phyloP scores from a whole-genome alignment of 106 monocot genomes.

The Cymbidium sinense region DNA sequence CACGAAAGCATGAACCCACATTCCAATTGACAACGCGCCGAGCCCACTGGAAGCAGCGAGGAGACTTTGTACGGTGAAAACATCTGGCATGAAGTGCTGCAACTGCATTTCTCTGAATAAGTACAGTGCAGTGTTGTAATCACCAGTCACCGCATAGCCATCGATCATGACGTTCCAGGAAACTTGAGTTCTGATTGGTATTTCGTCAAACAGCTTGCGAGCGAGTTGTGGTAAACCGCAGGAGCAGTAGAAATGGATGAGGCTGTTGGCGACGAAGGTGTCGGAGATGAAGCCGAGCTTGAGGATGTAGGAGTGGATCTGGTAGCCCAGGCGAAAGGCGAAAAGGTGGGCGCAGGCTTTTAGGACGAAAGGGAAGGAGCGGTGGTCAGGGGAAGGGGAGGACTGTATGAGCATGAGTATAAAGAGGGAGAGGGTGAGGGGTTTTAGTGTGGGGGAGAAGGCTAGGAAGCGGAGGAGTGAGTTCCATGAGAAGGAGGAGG shows the following conservation, averaged over 20 bases:
- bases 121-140: slow-evolving; percentile 28
- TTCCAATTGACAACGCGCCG: slow-evolving; percentile 40
- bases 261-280: slow-evolving; percentile 51
- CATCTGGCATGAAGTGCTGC: slow-evolving; percentile 33
- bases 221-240: slow-evolving; percentile 34
- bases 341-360: slow-evolving; percentile 37
- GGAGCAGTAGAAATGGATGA: slow-evolving; percentile 69
- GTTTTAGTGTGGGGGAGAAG: slow-evolving; percentile 7
- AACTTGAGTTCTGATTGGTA: slow-evolving; percentile 25
- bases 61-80: slow-evolving; percentile 55
- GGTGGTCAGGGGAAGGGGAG: slow-evolving; percentile 18
- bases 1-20: slow-evolving; percentile 61
- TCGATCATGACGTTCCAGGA: slow-evolving; percentile 63
- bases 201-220: slow-evolving; percentile 40
- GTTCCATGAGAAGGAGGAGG: slow-evolving; percentile 41
- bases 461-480: slow-evolving; percentile 29
- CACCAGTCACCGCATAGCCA: slow-evolving; percentile 23
- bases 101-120: slow-evolving; percentile 55
- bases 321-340: slow-evolving; percentile 31
- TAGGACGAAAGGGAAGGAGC: slow-evolving; percentile 52
- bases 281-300: slow-evolving; percentile 54
- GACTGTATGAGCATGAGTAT: slow-evolving; percentile 25
- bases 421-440: slow-evolving; percentile 16
- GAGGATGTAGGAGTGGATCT: slow-evolving; percentile 48
- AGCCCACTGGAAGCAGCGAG: slow-evolving; percentile 45